Evolutionary conservation across 2,329 filamentous ascomycete genomes (phyloP).

Genomic region (Fusarium hostae): DNA sequence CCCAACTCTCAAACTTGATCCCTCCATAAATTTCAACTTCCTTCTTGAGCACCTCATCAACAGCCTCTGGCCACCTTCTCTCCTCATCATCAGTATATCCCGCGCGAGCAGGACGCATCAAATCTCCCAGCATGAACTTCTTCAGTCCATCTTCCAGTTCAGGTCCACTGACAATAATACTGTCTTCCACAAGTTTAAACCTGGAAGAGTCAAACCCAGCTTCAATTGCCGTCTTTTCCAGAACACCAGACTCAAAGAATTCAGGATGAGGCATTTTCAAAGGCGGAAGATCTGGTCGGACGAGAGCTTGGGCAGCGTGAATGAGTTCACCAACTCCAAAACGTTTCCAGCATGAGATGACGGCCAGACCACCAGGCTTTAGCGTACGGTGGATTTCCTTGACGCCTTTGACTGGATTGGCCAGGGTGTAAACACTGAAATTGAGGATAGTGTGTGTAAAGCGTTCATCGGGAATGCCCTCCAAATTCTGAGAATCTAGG

Average conservation of each 20-base stretch:
- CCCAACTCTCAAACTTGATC: conserved; percentile 38
- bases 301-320: conserved; percentile 43
- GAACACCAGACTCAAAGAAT: conserved; percentile 39
- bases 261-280: conserved; percentile 43
- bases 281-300: conserved; percentile 44
- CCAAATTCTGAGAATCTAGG: conserved; percentile 40
- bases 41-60: conserved; percentile 33
- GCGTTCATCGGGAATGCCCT: conserved; percentile 24
- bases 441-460: conserved; percentile 46
- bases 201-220: conserved; percentile 39
- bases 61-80: conserved; percentile 34
- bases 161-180: conserved; percentile 21
- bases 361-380: conserved; percentile 41
- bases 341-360: conserved; percentile 40
- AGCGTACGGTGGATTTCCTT: conserved; percentile 47
- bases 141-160: conserved; percentile 35
- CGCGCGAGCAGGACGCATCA: conserved; percentile 34
- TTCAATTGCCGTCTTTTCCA: conserved; percentile 32
- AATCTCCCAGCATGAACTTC: conserved; percentile 37
- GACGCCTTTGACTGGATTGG: conserved; percentile 37
- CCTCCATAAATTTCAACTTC: conserved; percentile 37
- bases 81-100: conserved; percentile 41
- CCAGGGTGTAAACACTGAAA: conserved; percentile 48
- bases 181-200: conserved; percentile 17
- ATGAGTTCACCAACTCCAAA: conserved; percentile 43